Evolutionary conservation across 139 green algal genomes (phyloP).

Genomic region (Chlamydomonas incerta): DNA sequence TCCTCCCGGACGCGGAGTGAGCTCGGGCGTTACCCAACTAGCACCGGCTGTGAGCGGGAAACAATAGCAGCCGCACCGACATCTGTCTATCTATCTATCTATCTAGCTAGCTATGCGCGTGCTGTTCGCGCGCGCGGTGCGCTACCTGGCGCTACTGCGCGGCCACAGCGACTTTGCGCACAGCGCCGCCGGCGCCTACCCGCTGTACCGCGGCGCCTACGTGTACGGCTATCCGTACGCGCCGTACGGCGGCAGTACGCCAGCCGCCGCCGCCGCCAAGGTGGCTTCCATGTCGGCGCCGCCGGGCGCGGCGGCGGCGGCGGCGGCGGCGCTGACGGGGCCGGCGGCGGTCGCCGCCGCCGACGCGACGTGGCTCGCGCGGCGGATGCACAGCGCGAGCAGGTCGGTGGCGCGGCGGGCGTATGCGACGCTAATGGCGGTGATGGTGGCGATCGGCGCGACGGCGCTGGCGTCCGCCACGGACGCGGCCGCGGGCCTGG

Average conservation of each 20-base stretch:
- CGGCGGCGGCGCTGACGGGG: background rate
- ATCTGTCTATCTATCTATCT: too few relatives aligned
- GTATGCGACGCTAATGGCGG: background rate
- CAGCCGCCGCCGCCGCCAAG: background rate
- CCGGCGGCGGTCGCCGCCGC: background rate
- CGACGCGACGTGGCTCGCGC: constrained; percentile 13
- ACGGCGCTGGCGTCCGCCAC: constrained; percentile 7
- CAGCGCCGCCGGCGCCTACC: constrained; percentile 3
- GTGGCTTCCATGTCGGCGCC: too few relatives aligned
- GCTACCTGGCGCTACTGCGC: constrained; percentile 36
- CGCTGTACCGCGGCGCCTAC: constrained; percentile 23
- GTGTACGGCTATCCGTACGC: constrained; percentile 32
- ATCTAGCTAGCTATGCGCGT: background rate
- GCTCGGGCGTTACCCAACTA: background rate
- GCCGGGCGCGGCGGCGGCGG: too few relatives aligned
- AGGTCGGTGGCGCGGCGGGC: background rate
- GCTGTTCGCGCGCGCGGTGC: constrained; percentile 26
- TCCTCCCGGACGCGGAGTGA: background rate
- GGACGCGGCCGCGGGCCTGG: constrained; percentile 14
- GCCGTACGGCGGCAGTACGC: constrained; percentile 25
- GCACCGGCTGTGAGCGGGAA: too few relatives aligned
- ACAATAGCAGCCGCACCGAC: too few relatives aligned
- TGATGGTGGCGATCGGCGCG: background rate
- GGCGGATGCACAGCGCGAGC: background rate
- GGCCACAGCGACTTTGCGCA: constrained; percentile 28